phyloP scores from a whole-genome alignment of 331 rosid species.

The Arachis monticola region DNA sequence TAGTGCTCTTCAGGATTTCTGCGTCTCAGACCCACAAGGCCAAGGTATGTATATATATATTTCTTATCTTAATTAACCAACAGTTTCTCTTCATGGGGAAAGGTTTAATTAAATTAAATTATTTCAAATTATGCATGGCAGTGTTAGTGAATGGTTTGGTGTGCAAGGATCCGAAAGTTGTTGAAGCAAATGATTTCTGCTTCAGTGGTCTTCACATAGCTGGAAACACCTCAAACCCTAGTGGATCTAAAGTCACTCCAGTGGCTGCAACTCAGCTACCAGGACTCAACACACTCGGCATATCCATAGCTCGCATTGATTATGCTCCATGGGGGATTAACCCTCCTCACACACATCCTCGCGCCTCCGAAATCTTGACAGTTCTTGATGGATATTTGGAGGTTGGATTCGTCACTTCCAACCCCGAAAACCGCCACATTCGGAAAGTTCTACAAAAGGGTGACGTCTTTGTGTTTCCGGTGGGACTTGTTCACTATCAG shows the following conservation, averaged over 20 bases:
- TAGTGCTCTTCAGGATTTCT: slow-evolving; percentile 62
- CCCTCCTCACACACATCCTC: slow-evolving; percentile 77
- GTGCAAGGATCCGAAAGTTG: slow-evolving; percentile 65
- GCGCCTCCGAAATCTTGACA: slow-evolving; percentile 58
- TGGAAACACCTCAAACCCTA: slow-evolving; percentile 62
- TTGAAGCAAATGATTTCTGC: slow-evolving; percentile 54
- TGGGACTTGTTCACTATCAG: slow-evolving; percentile 64
- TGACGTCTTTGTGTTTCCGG: slow-evolving; percentile 73
- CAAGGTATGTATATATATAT: slow-evolving; percentile 40
- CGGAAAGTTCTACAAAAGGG: slow-evolving; percentile 58
- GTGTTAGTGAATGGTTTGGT: slow-evolving; percentile 50
- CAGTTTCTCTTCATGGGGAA: too few relatives aligned
- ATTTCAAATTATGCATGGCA: slow-evolving; percentile 20
- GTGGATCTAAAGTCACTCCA: slow-evolving; percentile 57
- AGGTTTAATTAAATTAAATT: not conserved
- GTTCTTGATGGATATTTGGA: slow-evolving; percentile 56
- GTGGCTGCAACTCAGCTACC: slow-evolving; percentile 59
- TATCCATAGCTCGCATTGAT: slow-evolving; percentile 56
- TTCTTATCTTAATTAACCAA: too few relatives aligned
- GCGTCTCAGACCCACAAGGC: slow-evolving; percentile 52
- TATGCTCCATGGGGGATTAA: slow-evolving; percentile 60
- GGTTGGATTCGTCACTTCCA: slow-evolving; percentile 69
- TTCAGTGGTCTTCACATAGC: slow-evolving; percentile 55
- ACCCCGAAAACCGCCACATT: slow-evolving; percentile 57
- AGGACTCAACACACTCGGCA: slow-evolving; percentile 62